phyloP scores from a whole-genome alignment of 805 yeast genomes.

The Nakazawaea wickerhamii region DNA sequence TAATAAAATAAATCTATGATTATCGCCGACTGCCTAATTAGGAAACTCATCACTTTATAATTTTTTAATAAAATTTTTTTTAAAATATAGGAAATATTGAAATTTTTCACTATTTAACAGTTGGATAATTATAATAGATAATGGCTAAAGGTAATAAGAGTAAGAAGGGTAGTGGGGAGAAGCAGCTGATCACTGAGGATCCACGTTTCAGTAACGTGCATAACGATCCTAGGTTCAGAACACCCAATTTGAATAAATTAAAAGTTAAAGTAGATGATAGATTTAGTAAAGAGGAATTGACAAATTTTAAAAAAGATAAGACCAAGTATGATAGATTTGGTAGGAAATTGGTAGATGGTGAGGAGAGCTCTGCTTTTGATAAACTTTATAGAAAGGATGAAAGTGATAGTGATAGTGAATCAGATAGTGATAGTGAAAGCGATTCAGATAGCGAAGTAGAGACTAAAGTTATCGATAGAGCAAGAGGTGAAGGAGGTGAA shows the following conservation, averaged over 20 bases:
- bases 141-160: constrained; percentile 14
- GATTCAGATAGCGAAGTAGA: constrained; percentile 18
- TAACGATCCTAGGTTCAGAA: constrained; percentile 82
- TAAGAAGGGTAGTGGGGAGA: constrained; percentile 8
- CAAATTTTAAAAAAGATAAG: constrained; percentile 51
- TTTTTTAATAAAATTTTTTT: neutral
- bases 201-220: constrained; percentile 74
- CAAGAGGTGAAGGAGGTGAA: constrained; percentile 59
- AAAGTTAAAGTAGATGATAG: constrained; percentile 82
- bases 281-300: constrained; percentile 62
- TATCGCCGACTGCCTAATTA: neutral
- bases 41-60: neutral
- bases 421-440: constrained; percentile 16
- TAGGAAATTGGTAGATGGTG: constrained; percentile 47
- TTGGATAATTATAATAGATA: constrained; percentile 9
- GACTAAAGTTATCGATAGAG: constrained; percentile 40
- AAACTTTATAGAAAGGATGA: constrained; percentile 49
- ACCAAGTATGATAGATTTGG: constrained; percentile 85
- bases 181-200: constrained; percentile 48
- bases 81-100: neutral
- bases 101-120: constrained; percentile 1
- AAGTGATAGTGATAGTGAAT: constrained; percentile 15
- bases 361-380: constrained; percentile 47
- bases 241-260: constrained; percentile 62
- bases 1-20: too few relatives aligned